A percentile compares a stretch with the other conserved stretches of the same genome.
Evolutionary conservation across 2,329 filamentous ascomycete species (phyloP).

Genomic region (Botrytis cinerea): DNA sequence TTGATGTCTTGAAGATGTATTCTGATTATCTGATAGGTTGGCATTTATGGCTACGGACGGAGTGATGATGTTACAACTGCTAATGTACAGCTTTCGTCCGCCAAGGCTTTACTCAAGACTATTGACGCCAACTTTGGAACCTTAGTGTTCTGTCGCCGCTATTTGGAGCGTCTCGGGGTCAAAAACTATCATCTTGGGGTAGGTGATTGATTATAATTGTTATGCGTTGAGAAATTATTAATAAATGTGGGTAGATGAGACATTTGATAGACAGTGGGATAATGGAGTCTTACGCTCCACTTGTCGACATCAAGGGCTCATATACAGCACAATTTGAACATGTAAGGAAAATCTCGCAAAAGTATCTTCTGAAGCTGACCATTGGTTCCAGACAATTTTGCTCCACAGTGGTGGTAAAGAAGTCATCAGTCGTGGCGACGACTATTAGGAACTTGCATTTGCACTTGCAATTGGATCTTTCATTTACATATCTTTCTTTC

Average conservation of each 20-base stretch:
- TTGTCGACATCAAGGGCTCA: conserved; percentile 59
- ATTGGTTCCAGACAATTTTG: conserved; percentile 48
- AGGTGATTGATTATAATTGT: conserved; percentile 33
- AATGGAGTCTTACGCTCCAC: conserved; percentile 57
- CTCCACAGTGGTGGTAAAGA: conserved; percentile 51
- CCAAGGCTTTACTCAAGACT: conserved; percentile 57
- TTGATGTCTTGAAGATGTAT: background rate
- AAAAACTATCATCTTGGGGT: conserved; percentile 61
- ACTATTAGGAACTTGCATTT: conserved; percentile 46
- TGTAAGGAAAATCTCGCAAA: conserved; percentile 37
- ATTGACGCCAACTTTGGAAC: conserved; percentile 65
- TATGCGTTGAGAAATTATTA: conserved; percentile 6
- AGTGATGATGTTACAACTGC: conserved; percentile 44
- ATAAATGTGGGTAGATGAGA: conserved; percentile 53
- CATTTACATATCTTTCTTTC: background rate
- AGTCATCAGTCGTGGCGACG: conserved; percentile 53
- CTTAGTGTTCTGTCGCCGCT: conserved; percentile 61
- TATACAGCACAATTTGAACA: conserved; percentile 67
- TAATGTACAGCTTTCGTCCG: conserved; percentile 51
- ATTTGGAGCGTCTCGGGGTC: conserved; percentile 63
- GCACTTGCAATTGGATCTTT: background rate
- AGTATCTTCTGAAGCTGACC: conserved; percentile 19
- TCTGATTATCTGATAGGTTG: conserved; percentile 43
- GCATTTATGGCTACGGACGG: conserved; percentile 55
- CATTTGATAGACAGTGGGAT: conserved; percentile 58